Evolutionary conservation across 345 rosid species (phyloP).

Genomic region (Bruguiera gymnorhiza): DNA sequence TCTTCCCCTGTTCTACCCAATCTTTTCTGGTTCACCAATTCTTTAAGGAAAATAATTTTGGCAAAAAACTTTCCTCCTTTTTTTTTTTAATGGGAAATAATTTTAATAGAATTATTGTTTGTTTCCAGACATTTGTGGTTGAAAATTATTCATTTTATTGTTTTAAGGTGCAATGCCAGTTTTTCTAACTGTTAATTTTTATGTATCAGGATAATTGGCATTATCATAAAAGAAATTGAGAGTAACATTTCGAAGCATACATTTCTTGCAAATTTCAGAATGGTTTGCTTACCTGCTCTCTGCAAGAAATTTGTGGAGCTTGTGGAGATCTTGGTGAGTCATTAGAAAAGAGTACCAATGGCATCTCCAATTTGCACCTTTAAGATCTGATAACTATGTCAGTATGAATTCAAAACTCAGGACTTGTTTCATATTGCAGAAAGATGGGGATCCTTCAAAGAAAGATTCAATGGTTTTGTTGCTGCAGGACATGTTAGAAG

Average conservation of each 20-base stretch:
- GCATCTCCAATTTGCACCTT: constrained; percentile 10
- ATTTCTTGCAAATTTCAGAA: constrained; percentile 81
- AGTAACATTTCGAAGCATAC: constrained; percentile 80
- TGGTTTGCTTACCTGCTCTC: constrained; percentile 69
- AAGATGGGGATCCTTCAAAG: constrained; percentile 75
- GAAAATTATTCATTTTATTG: constrained; percentile 1
- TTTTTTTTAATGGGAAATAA: not conserved
- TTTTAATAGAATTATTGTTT: not conserved
- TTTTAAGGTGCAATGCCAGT: not conserved
- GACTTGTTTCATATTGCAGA: constrained; percentile 47
- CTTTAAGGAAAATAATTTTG: no score
- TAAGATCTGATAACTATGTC: not conserved
- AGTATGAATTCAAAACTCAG: not conserved
- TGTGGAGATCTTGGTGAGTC: constrained; percentile 79
- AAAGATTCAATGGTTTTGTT: constrained; percentile 69
- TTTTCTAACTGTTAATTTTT: constrained; percentile 11
- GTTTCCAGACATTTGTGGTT: not conserved
- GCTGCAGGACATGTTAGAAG: constrained; percentile 95
- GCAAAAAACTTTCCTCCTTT: not conserved
- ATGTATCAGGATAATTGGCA: constrained; percentile 70
- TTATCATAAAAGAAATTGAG: constrained; percentile 87
- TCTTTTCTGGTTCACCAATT: no score
- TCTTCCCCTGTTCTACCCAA: no score
- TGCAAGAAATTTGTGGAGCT: constrained; percentile 84
- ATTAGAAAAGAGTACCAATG: constrained; percentile 2